Evolutionary conservation across 2,329 filamentous ascomycete genomes (phyloP).

Genomic region (Botrytis porri): DNA sequence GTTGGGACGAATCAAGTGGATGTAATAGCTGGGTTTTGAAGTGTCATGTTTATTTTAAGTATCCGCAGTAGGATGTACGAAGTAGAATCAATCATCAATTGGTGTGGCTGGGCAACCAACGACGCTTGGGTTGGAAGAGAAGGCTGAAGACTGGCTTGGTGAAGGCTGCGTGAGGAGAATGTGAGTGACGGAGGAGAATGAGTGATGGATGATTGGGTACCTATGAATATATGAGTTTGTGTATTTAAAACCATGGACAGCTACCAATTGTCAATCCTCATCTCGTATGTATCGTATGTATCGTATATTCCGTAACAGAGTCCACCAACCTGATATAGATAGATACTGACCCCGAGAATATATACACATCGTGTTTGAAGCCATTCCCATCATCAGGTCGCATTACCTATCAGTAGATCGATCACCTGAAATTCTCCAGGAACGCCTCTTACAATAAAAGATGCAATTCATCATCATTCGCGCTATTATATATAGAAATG

Average conservation of each 20-base stretch:
- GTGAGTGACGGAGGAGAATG: too few relatives aligned
- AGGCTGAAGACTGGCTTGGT: background rate
- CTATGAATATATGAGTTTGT: background rate
- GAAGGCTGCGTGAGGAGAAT: background rate
- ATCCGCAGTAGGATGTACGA: background rate
- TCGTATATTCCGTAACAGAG: background rate
- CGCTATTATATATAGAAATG: too few relatives aligned
- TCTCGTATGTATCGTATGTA: background rate
- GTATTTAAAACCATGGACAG: background rate
- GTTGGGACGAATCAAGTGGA: background rate
- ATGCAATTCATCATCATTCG: background rate
- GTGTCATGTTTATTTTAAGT: conserved; percentile 2
- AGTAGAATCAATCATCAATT: background rate
- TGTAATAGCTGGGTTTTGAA: background rate
- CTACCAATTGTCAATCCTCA: background rate
- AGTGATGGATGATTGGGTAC: too few relatives aligned
- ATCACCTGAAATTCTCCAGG: background rate
- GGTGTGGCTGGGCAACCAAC: background rate
- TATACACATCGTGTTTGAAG: background rate
- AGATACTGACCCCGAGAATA: background rate
- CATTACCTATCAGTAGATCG: background rate
- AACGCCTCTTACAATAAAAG: background rate
- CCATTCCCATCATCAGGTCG: background rate
- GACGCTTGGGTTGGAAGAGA: background rate
- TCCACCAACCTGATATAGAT: too few relatives aligned